Percentiles rank a stretch among this genome's conserved stretches.
phyloP scores from a whole-genome alignment of 768 basidiomycete species.

The Pisolithus microcarpus region DNA sequence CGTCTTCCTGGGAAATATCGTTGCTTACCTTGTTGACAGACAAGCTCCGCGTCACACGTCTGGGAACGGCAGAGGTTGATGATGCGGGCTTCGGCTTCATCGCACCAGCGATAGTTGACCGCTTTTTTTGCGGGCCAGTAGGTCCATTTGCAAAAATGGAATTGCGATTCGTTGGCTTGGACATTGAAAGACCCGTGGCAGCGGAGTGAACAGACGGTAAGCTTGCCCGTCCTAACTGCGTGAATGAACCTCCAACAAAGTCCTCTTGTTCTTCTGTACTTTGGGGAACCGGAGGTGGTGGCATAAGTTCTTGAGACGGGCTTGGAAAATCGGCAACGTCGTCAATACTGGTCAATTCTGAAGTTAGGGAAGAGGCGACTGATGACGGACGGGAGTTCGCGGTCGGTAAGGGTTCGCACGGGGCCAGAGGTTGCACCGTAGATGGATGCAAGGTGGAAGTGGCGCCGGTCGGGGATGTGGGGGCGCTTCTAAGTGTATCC shows the following conservation, averaged over 20 bases:
- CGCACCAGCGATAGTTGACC: constrained; percentile 1
- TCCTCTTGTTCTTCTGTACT: not conserved
- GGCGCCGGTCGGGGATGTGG: not conserved
- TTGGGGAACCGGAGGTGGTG: not conserved
- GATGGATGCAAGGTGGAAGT: not conserved
- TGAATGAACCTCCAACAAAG: not conserved
- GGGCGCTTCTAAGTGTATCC: not conserved
- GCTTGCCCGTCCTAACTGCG: not conserved
- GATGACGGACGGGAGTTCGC: constrained; percentile 1
- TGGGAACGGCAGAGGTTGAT: constrained; percentile 5
- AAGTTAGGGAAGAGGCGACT: not conserved
- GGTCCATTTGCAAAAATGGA: not conserved
- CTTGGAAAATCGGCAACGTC: not conserved
- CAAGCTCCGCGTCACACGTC: constrained; percentile 22
- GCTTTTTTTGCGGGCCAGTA: not conserved
- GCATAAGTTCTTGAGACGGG: constrained; percentile 1
- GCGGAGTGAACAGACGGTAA: not conserved
- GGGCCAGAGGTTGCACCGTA: not conserved
- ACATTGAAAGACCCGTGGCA: not conserved
- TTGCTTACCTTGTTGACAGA: constrained; percentile 19
- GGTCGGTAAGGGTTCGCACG: constrained; percentile 1
- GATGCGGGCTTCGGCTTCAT: constrained; percentile 16
- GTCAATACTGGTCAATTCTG: not conserved
- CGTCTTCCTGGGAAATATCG: not conserved
- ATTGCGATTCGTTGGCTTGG: not conserved